A percentile compares a stretch with the other conserved stretches of the same genome.
Conservation (phyloP, 2,329 filamentous ascomycete genomes). For the Stylonectria norvegica region DNA sequence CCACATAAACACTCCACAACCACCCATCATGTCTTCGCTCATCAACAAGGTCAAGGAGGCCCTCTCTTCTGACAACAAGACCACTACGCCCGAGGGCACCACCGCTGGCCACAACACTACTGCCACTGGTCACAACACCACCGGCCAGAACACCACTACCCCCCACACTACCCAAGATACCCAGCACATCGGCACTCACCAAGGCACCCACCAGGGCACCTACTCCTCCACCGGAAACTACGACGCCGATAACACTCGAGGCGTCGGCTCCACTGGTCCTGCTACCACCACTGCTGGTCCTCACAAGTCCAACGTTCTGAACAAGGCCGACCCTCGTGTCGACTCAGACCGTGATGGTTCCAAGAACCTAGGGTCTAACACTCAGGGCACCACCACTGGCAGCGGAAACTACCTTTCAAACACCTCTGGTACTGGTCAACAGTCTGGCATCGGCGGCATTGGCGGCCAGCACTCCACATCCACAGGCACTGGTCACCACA, state of each 20-base stretch:
- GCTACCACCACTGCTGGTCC: conserved; percentile 40
- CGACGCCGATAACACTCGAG: conserved; percentile 4
- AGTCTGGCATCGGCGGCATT: conserved; percentile 30
- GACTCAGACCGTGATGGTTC: conserved; percentile 50
- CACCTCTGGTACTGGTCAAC: too few species aligned
- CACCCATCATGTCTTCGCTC: conserved; percentile 52
- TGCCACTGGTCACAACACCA: conserved; percentile 3
- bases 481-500: conserved; percentile 21
- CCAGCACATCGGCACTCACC: conserved; percentile 6
- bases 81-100: conserved; percentile 25
- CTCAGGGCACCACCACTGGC: conserved; percentile 30
- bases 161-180: conserved; percentile 7
- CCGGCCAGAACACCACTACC: conserved; percentile 39
- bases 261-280: conserved; percentile 17
- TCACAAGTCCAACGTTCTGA: conserved; percentile 44
- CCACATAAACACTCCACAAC: neutral
- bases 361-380: conserved; percentile 32
- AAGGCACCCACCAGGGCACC: neutral
- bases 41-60: conserved; percentile 60
- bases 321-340: conserved; percentile 53
- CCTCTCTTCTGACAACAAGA: conserved; percentile 42
- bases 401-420: too few species aligned
- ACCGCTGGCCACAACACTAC: conserved; percentile 19
- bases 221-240: conserved; percentile 4
- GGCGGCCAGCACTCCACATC: too few species aligned